These are phyloP conservation scores for Paecilomyces formosus DNA, from an alignment of 2,329 filamentous ascomycete genomes.

Conservation along the genomic window DNA sequence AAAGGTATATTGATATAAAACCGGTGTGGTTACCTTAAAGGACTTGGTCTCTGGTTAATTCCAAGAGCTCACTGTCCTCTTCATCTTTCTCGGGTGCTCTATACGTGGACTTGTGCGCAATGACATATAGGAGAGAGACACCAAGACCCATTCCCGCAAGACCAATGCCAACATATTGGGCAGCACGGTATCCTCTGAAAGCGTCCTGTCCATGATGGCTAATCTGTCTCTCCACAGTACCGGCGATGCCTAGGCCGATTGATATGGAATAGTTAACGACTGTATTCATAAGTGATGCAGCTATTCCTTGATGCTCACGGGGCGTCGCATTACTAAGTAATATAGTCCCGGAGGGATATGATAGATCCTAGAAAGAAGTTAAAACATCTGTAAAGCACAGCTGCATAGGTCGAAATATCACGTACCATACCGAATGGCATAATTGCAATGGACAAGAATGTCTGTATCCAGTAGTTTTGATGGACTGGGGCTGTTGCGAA, in stretches of 20 bases:
- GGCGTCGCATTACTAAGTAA: constrained; percentile 50
- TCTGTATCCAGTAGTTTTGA: constrained; percentile 56
- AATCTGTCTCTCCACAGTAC: constrained; percentile 51
- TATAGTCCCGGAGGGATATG: constrained; percentile 55
- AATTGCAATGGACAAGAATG: constrained; percentile 50
- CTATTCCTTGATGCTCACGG: constrained; percentile 44
- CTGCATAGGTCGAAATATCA: not conserved
- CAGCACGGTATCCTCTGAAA: constrained; percentile 31
- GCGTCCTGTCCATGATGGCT: constrained; percentile 27
- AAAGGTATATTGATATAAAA: not conserved
- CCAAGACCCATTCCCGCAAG: constrained; percentile 18
- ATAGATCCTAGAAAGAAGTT: constrained; percentile 53
- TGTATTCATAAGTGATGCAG: constrained; percentile 53
- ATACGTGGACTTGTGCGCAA: not conserved
- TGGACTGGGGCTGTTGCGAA: constrained; percentile 7
- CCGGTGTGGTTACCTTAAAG: too few relatives aligned
- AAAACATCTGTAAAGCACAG: not conserved
- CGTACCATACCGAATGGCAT: constrained; percentile 49
- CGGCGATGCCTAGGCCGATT: constrained; percentile 59
- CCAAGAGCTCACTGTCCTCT: not conserved
- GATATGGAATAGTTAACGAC: constrained; percentile 64
- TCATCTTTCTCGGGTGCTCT: not conserved
- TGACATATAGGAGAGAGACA: constrained; percentile 6
- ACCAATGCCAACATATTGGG: constrained; percentile 33
- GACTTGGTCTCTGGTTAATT: not conserved